Base-by-base conservation (phyloP, 257 asterid genomes). In the Rauvolfia tetraphylla region DNA sequence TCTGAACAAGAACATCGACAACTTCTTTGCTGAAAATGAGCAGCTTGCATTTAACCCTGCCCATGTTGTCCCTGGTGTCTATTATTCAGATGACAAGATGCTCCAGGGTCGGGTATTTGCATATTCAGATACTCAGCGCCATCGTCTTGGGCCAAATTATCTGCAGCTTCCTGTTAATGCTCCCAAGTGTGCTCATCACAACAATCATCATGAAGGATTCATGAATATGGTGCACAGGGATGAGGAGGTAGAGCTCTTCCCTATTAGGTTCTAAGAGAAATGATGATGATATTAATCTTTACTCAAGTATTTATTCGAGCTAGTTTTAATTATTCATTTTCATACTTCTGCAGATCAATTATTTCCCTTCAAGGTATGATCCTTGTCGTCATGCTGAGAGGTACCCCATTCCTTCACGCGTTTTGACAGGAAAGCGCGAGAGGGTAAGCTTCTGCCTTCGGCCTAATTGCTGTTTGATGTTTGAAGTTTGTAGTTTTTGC, bases 1-100 rank as follows among this genome's bases (percentile, higher is more conserved):
- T 38, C 75, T 95, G 84, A 95, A 95, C 80, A 93, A 80, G 91
- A 95, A 93, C 78, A 93, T 95, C 14, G 99, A 93, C 53, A 95
- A 95, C 87, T 86, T 84, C 84, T 86, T 86, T 81, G 84, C 84
- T 2, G 90, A 86, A 75, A 86, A 84, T 71, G 90, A 86, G 82
- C 88, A 84, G 78, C 88, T 86, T 71, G 90, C 90, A 5, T 86
- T 86, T 73, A 78, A 85, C 84, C 90, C 90, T 23, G 90, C 85
- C 71, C 74, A 82, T 79, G 27, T 86, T 41, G 88, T 84, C 46
- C 90, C 90, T n/a, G 90, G 90, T 9, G 29, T 86, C 12, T 75
- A 86, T 68, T 86, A 86, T 71, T 84, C 90, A 8, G 85, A 86
- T 61, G 90, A 84, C 75, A 86, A 86, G 73, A 66, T 86, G 73